Base-by-base conservation (phyloP, 2,329 filamentous ascomycete genomes). In the Acrocalymma vagum region DNA sequence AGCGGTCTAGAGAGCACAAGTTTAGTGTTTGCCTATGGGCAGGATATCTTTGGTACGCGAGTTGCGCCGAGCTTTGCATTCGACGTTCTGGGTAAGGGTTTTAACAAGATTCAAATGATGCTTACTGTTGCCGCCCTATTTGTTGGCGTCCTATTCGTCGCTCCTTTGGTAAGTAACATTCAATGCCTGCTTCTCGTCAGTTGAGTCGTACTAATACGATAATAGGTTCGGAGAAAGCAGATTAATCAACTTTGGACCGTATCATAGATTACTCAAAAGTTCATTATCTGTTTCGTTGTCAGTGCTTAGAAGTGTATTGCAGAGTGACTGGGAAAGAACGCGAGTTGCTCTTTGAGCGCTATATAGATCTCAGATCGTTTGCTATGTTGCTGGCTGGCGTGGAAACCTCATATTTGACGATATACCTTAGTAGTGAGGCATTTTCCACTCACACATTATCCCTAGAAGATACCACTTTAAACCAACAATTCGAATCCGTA, bases 1-100 rank as follows among this genome's bases (percentile, higher is more conserved):
- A 88, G 90, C 1, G 70, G 90, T 4, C 80, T 99, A 20, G 94
- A 99, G 75, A 96, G 92, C 72, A 97, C 94, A 1, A 93, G 88
- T 59, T 70, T 97, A 39, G 81, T 99, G 9, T 87, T 96, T 60
- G 91, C 90, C 0, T 96, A 88, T 61, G 94, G 94, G 3, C 69
- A 90, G 10, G 94, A 99, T 67, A 75, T 97, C 2, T 99, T 95
- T 54, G 91, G 88, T 10, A 93, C 91, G 1, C 79, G 91, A 36
- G 82, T 95, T 9, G 83, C 87, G n/a, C 94, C 94, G 1, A 96
- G 90, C 69, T 84, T 88, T 57, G 82, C 88, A 11, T 99, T 99
- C 69, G 94, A 99, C 72, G 84, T 97, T 27, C 75, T 99, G 11
- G 94, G 91, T 48, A 94, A 91, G 72, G 89, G 90, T 3, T 99